Evolutionary conservation across 352 stramenopile species (phyloP).

Genomic region (Globisporangium acanthophoron): DNA sequence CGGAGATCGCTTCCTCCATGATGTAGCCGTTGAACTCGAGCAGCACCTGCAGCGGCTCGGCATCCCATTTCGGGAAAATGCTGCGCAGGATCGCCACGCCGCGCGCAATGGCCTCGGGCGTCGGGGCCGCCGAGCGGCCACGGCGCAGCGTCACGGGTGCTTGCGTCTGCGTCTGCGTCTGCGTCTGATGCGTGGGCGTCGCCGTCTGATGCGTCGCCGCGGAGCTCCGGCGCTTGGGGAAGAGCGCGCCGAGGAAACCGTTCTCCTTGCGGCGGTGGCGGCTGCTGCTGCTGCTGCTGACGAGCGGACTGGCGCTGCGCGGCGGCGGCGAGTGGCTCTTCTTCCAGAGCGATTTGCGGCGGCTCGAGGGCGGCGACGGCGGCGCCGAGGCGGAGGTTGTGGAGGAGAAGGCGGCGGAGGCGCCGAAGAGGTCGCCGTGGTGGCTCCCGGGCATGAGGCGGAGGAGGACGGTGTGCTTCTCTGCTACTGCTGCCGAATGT

Average conservation of each 20-base stretch:
- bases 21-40: constrained; percentile 70
- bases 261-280: constrained; percentile 9
- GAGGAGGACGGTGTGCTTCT: background rate
- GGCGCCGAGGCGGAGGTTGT: background rate
- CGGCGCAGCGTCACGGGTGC: background rate
- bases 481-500: background rate
- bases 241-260: constrained; percentile 13
- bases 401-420: background rate
- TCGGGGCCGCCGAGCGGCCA: constrained; percentile 19
- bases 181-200: background rate
- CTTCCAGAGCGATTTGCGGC: constrained; percentile 17
- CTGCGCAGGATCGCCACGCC: constrained; percentile 69
- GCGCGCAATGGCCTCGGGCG: constrained; percentile 38
- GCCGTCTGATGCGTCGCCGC: background rate
- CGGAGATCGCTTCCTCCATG: constrained; percentile 79
- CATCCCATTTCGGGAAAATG: constrained; percentile 83
- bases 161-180: constrained; percentile 3
- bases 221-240: constrained; percentile 13
- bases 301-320: constrained; percentile 8
- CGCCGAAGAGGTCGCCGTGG: constrained; percentile 6
- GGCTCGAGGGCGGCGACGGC: constrained; percentile 7
- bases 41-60: constrained; percentile 54
- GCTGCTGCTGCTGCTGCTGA: constrained; percentile 4
- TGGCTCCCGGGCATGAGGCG: constrained; percentile 13
- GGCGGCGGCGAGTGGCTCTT: constrained; percentile 6